These are phyloP conservation scores for Grosmannia serpens DNA, from an alignment of 2,329 filamentous ascomycete species.

Conservation along the genomic window DNA sequence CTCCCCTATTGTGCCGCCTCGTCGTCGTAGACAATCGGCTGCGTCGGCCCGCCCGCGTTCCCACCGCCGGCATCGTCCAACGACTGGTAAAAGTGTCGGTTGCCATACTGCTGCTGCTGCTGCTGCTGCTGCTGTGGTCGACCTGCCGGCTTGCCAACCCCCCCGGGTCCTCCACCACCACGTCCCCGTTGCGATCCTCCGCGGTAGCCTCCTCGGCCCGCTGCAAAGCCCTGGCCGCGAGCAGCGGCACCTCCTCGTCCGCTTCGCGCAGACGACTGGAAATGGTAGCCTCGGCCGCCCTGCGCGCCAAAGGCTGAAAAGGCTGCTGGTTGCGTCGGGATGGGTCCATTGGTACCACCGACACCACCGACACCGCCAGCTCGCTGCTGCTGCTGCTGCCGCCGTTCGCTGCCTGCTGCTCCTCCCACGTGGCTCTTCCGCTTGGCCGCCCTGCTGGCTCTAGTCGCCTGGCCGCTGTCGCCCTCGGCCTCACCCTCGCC, in stretches of 20 bases:
- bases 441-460: not conserved
- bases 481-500: not conserved
- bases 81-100: constrained; percentile 9
- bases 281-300: constrained; percentile 7
- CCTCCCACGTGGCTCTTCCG: not conserved
- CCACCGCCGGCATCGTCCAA: constrained; percentile 10
- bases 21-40: constrained; percentile 9
- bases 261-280: constrained; percentile 1
- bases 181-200: constrained; percentile 4
- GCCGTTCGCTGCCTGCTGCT: not conserved
- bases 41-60: not conserved
- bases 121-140: not conserved
- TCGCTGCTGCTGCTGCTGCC: not conserved
- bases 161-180: constrained; percentile 1
- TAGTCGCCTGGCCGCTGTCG: not conserved
- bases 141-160: not conserved
- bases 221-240: not conserved
- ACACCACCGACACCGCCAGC: not conserved
- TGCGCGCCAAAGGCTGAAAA: constrained; percentile 2
- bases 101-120: not conserved
- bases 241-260: constrained; percentile 1
- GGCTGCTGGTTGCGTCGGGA: constrained; percentile 3
- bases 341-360: not conserved
- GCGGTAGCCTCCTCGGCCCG: constrained; percentile 3
- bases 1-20: not conserved